A percentile compares a stretch with the other conserved stretches of the same genome.
phyloP scores from a whole-genome alignment of 73 alveolate genomes.

The Paramecium sexaurelia region DNA sequence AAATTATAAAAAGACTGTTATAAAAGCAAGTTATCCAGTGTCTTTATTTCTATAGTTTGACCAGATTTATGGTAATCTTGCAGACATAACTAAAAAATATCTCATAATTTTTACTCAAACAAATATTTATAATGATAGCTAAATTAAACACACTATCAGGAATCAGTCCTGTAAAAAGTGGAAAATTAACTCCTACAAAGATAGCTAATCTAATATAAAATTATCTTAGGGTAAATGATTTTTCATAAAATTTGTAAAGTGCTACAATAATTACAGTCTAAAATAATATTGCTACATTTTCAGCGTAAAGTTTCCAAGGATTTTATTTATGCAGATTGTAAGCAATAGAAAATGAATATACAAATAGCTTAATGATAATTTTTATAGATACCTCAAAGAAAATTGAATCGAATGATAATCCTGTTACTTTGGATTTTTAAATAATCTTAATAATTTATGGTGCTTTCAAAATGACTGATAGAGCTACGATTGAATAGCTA shows the following conservation, averaged over 20 bases:
- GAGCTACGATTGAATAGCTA: neutral
- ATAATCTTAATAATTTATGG: neutral
- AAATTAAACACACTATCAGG: neutral
- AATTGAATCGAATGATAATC: slow-evolving; percentile 26
- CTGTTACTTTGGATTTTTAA: neutral
- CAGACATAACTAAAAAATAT: neutral
- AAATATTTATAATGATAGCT: neutral
- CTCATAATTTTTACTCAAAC: neutral
- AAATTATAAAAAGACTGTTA: neutral
- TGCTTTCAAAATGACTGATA: slow-evolving; percentile 16
- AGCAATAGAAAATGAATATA: slow-evolving; percentile 28
- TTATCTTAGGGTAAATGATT: neutral
- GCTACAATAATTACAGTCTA: neutral
- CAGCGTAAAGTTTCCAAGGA: neutral
- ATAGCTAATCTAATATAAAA: neutral
- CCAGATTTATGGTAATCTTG: slow-evolving; percentile 47
- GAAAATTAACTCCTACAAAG: neutral
- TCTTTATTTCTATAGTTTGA: neutral
- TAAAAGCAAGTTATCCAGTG: slow-evolving; percentile 21
- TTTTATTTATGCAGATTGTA: slow-evolving; percentile 11
- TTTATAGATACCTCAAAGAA: neutral
- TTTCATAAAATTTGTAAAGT: neutral
- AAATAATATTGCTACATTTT: neutral
- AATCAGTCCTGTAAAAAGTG: neutral
- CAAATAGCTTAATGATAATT: neutral